Conservation (phyloP, 2,329 filamentous ascomycete genomes). For the Tolypocladium amazonense region DNA sequence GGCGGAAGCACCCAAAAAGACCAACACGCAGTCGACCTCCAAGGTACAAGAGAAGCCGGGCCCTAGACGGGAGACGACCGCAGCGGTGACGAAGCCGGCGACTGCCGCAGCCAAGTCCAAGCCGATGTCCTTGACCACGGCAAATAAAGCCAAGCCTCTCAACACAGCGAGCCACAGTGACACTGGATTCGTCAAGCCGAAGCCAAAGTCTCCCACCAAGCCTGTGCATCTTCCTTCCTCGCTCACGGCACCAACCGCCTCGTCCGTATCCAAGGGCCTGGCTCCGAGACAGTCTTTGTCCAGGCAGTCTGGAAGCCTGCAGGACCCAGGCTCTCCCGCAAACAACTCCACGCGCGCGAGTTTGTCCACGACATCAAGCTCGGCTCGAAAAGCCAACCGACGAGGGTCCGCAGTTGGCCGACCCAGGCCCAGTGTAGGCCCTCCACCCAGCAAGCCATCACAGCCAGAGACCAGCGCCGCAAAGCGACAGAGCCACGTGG, state of each 20-base stretch:
- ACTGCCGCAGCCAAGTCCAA: conserved; percentile 16
- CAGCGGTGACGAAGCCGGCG: conserved; percentile 15
- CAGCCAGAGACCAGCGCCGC: conserved; percentile 17
- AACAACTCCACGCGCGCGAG: conserved; percentile 22
- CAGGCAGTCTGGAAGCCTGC: conserved; percentile 21
- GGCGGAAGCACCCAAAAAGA: conserved; percentile 11
- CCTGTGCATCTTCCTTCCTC: conserved; percentile 57
- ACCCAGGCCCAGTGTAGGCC: conserved; percentile 43
- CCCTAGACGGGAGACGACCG: conserved; percentile 22
- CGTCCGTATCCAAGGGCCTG: conserved; percentile 52
- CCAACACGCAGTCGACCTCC: conserved; percentile 17
- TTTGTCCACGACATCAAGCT: background rate
- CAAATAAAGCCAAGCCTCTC: conserved; percentile 32
- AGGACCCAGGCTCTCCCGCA: conserved; percentile 19
- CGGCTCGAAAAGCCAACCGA: conserved; percentile 26
- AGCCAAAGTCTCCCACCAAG: conserved; percentile 57
- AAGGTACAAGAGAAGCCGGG: conserved; percentile 13
- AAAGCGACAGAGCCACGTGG: conserved; percentile 44
- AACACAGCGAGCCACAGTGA: conserved; percentile 26
- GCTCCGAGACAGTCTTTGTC: conserved; percentile 12
- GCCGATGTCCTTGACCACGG: conserved; percentile 18
- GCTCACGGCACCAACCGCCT: conserved; percentile 58
- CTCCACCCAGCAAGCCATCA: conserved; percentile 42
- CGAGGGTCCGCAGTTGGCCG: conserved; percentile 34
- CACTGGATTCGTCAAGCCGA: conserved; percentile 43